Evolutionary conservation across 371 early-diverging fungal genomes (phyloP).

Genomic region (Apophysomyces variabilis): DNA sequence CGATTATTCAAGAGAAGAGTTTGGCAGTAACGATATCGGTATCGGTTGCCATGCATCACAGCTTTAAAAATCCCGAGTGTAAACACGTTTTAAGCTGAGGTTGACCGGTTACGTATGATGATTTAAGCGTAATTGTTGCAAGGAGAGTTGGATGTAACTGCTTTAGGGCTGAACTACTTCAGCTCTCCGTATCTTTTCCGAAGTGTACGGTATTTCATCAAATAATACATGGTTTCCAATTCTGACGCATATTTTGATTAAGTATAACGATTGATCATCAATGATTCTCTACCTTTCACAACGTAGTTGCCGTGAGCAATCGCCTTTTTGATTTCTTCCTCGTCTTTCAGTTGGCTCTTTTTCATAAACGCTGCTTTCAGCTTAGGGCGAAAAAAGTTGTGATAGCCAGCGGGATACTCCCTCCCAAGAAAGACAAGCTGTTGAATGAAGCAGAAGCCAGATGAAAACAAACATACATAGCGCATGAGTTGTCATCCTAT

Average conservation of each 20-base stretch:
- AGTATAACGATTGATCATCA: background rate
- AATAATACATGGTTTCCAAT: slow-evolving; percentile 75
- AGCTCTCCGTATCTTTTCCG: slow-evolving; percentile 55
- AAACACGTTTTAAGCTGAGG: too few species aligned
- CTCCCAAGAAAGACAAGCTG: slow-evolving; percentile 64
- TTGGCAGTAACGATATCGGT: too few species aligned
- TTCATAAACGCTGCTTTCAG: slow-evolving; percentile 71
- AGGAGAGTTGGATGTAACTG: background rate
- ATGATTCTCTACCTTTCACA: slow-evolving; percentile 53
- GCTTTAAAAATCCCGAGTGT: too few species aligned
- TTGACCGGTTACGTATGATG: too few species aligned
- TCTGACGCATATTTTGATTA: slow-evolving; percentile 43
- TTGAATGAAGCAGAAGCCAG: background rate
- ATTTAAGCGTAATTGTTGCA: background rate
- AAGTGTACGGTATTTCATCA: slow-evolving; percentile 74
- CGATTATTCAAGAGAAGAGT: too few species aligned
- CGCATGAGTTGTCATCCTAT: slow-evolving; percentile 1
- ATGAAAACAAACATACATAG: background rate
- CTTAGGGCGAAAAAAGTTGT: slow-evolving; percentile 58
- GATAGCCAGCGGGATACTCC: slow-evolving; percentile 65
- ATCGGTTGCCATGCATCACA: too few species aligned
- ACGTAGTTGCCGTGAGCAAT: slow-evolving; percentile 68
- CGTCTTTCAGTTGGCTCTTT: slow-evolving; percentile 57
- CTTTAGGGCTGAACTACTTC: slow-evolving; percentile 3
- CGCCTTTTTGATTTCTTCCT: slow-evolving; percentile 64